These are phyloP conservation scores for Phaeosphaeriaceae sp. DNA, from an alignment of 2,329 filamentous ascomycete species.

Conservation along the genomic window DNA sequence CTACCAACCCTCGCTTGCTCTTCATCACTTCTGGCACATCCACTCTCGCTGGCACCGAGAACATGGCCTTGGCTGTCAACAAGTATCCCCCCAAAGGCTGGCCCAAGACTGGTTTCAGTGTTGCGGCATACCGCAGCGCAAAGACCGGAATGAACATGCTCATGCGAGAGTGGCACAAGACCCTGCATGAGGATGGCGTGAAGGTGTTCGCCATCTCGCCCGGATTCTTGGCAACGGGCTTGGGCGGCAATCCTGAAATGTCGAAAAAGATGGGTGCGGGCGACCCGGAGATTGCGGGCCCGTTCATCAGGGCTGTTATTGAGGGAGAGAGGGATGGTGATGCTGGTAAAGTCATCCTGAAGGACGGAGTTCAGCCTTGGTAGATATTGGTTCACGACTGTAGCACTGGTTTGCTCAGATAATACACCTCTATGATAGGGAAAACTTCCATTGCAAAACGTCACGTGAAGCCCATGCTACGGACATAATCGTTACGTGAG, in stretches of 20 bases:
- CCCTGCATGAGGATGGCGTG: constrained; percentile 16
- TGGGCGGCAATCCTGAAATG: constrained; percentile 36
- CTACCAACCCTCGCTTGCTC: constrained; percentile 41
- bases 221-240: constrained; percentile 52
- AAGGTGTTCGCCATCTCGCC: constrained; percentile 52
- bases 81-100: constrained; percentile 43
- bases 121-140: constrained; percentile 45
- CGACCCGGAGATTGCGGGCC: neutral
- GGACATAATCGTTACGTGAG: neutral
- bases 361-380: constrained; percentile 44
- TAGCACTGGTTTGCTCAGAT: too few relatives aligned
- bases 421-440: too few relatives aligned
- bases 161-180: constrained; percentile 52
- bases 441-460: too few relatives aligned
- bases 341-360: constrained; percentile 45
- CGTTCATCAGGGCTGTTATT: constrained; percentile 47
- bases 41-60: constrained; percentile 37
- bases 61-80: constrained; percentile 27
- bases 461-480: too few relatives aligned
- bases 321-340: constrained; percentile 49
- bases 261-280: neutral
- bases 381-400: too few relatives aligned
- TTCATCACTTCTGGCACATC: constrained; percentile 51
- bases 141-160: constrained; percentile 57
- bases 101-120: constrained; percentile 48